Conservation (phyloP, 2,329 filamentous ascomycete genomes). For the Fusarium sp. region DNA sequence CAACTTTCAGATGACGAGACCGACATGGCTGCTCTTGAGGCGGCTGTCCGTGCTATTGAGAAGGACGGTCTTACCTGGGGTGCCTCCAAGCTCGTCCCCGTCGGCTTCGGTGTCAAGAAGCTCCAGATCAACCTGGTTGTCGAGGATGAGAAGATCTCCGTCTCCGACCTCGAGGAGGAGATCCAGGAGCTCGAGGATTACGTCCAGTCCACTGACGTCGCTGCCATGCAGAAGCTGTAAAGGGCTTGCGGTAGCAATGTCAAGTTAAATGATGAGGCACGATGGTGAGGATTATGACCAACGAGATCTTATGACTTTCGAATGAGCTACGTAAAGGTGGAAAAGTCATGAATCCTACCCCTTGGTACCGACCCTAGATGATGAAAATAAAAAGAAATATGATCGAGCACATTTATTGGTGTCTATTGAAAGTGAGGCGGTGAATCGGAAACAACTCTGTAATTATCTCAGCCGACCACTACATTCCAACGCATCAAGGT, state of each 20-base stretch:
- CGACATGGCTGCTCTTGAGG: conserved; percentile 87
- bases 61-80: conserved; percentile 98
- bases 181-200: conserved; percentile 90
- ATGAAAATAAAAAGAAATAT: conserved; percentile 40
- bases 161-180: conserved; percentile 87
- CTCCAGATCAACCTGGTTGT: conserved; percentile 98
- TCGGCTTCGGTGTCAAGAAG: conserved; percentile 99
- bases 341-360: conserved; percentile 45
- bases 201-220: conserved; percentile 94
- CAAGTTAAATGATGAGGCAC: conserved; percentile 52
- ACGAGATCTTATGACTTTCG: conserved; percentile 42
- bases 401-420: conserved; percentile 10
- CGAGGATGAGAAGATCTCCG: conserved; percentile 95
- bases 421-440: neutral
- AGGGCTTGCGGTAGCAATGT: conserved; percentile 43
- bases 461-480: neutral
- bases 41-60: conserved; percentile 84
- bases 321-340: conserved; percentile 48
- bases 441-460: too few relatives aligned
- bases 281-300: conserved; percentile 52
- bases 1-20: conserved; percentile 84
- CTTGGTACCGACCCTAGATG: conserved; percentile 46
- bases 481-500: conserved; percentile 1
- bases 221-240: conserved; percentile 95
- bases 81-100: conserved; percentile 87